Percentiles rank a stretch among this genome's conserved stretches.
phyloP scores from a whole-genome alignment of 192 early-diverging fungal species.

The Coemansia asiatica region DNA sequence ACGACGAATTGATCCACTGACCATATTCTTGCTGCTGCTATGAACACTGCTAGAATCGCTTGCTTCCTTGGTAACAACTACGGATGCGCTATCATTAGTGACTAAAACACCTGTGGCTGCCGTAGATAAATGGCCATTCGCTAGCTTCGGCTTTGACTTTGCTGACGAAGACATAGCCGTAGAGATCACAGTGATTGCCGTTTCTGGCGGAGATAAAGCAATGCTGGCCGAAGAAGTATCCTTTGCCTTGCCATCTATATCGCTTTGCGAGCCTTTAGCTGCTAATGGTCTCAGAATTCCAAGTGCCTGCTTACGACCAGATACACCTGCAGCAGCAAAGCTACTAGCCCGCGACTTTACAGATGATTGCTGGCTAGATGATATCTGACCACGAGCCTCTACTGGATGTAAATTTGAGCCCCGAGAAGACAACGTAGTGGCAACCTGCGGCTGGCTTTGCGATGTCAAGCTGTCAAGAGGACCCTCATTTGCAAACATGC shows the following conservation, averaged over 20 bases:
- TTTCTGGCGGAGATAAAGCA: background rate
- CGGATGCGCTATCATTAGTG: too few relatives aligned
- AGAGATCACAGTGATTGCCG: background rate
- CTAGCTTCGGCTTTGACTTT: too few relatives aligned
- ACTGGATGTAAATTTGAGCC: slow-evolving; percentile 14
- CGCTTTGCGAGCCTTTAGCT: background rate
- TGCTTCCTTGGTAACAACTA: background rate
- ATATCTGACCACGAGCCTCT: slow-evolving; percentile 37
- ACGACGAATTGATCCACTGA: background rate
- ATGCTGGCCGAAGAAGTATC: background rate
- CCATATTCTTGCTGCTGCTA: background rate
- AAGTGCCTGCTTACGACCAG: slow-evolving; percentile 19
- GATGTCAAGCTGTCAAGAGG: slow-evolving; percentile 8
- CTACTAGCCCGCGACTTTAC: slow-evolving; percentile 5
- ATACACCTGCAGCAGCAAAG: background rate
- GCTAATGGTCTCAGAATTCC: slow-evolving; percentile 33
- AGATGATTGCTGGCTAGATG: background rate
- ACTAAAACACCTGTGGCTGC: too few relatives aligned
- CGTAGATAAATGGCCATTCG: too few relatives aligned
- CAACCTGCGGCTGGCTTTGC: slow-evolving; percentile 28
- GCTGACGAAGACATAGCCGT: too few relatives aligned
- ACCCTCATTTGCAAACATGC: background rate
- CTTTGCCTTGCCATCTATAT: background rate
- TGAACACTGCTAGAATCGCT: background rate
- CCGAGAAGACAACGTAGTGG: slow-evolving; percentile 16